These are phyloP conservation scores for Leccinum obscurum DNA, from an alignment of 768 basidiomycete species.

Conservation along the genomic window DNA sequence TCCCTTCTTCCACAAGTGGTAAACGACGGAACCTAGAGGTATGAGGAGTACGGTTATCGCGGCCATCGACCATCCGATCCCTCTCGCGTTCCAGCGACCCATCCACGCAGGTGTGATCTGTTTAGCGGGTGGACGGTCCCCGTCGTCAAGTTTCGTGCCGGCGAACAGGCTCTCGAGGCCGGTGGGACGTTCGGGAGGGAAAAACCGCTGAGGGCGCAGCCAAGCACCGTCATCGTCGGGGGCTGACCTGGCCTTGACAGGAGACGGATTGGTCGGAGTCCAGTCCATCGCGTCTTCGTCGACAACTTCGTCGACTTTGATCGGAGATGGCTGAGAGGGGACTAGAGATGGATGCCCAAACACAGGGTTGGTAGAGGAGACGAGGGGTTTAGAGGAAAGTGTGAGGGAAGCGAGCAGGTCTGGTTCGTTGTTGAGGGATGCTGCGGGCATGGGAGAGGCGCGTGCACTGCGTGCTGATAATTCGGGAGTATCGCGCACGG, in stretches of 20 bases:
- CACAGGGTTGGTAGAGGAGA: conserved; percentile 49
- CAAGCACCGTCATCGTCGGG: conserved; percentile 43
- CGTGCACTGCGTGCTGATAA: conserved; percentile 20
- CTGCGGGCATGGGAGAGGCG: conserved; percentile 28
- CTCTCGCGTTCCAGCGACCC: conserved; percentile 3
- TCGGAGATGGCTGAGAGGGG: conserved; percentile 23
- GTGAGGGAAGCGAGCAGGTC: conserved; percentile 65
- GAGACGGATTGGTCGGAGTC: conserved; percentile 53
- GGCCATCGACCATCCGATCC: conserved; percentile 14
- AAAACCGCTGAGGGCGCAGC: conserved; percentile 73
- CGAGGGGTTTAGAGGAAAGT: conserved; percentile 63
- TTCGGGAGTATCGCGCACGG: conserved; percentile 46
- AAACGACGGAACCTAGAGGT: conserved; percentile 22
- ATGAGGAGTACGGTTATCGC: conserved; percentile 17
- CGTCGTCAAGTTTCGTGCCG: conserved; percentile 57
- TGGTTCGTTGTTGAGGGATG: conserved; percentile 39
- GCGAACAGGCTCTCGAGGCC: conserved; percentile 73
- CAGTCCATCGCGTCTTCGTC: conserved; percentile 61
- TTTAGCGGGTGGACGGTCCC: conserved; percentile 1
- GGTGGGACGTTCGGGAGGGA: conserved; percentile 75
- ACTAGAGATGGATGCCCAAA: conserved; percentile 71
- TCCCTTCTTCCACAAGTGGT: conserved; percentile 23
- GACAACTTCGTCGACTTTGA: conserved; percentile 28
- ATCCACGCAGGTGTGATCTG: background rate
- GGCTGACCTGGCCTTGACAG: conserved; percentile 23